Conservation (phyloP, 495 filamentous ascomycete genomes). For the Trypethelium eluteriae region DNA sequence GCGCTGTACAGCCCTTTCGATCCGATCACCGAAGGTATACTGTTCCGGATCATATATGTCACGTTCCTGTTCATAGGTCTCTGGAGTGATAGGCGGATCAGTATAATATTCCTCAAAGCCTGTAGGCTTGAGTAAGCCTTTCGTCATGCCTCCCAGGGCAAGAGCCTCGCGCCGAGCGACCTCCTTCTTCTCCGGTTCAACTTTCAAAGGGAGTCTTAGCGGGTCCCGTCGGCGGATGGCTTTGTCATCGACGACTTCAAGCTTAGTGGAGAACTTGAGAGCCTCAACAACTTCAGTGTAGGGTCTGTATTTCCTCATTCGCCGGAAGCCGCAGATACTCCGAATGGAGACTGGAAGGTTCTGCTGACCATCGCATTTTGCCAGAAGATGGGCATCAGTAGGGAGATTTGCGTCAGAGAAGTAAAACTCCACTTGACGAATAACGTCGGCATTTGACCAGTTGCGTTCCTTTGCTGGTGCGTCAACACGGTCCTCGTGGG, state of each 20-base stretch:
- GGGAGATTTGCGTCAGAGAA: conserved; percentile 40
- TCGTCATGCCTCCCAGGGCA: conserved; percentile 18
- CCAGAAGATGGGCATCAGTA: conserved; percentile 31
- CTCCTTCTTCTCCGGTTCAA: conserved; percentile 12
- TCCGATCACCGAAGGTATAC: conserved; percentile 42
- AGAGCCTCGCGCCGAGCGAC: conserved; percentile 5
- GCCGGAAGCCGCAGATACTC: conserved; percentile 32
- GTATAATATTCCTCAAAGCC: conserved; percentile 58
- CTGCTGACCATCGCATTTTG: conserved; percentile 25
- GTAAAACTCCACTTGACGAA: conserved; percentile 37
- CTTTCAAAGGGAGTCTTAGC: conserved; percentile 8
- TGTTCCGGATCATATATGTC: conserved; percentile 32
- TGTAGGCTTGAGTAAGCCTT: conserved; percentile 30
- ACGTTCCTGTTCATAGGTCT: conserved; percentile 53
- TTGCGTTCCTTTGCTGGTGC: not conserved
- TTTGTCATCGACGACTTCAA: conserved; percentile 32
- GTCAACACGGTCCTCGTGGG: not conserved
- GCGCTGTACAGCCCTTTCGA: conserved; percentile 78
- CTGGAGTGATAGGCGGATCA: conserved; percentile 68
- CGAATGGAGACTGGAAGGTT: conserved; percentile 33
- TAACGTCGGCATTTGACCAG: not conserved
- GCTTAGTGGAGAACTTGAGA: conserved; percentile 29
- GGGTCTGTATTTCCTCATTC: conserved; percentile 33
- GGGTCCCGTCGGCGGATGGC: conserved; percentile 23
- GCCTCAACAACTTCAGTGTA: conserved; percentile 24